These are phyloP conservation scores for Microdochium nivale DNA, from an alignment of 2,329 filamentous ascomycete genomes.

Conservation along the genomic window DNA sequence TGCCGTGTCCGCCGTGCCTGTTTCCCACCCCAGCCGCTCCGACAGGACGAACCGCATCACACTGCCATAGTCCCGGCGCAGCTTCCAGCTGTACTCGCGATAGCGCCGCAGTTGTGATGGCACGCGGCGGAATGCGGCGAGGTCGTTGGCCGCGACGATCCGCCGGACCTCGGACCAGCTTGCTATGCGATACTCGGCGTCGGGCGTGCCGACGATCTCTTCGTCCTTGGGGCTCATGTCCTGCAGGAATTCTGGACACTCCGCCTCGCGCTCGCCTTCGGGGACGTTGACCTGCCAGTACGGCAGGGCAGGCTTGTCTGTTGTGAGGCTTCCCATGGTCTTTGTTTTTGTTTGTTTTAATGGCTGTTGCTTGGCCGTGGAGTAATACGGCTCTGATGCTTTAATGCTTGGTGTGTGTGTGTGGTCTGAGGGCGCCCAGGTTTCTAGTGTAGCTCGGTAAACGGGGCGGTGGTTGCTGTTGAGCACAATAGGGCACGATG, in stretches of 20 bases:
- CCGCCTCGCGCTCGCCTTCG: constrained; percentile 44
- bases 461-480: too few relatives aligned
- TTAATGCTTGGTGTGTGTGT: too few relatives aligned
- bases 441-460: too few relatives aligned
- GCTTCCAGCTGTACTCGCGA: constrained; percentile 54
- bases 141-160: constrained; percentile 55
- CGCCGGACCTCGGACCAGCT: constrained; percentile 62
- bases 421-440: too few relatives aligned
- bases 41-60: constrained; percentile 69
- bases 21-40: constrained; percentile 64
- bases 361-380: too few relatives aligned
- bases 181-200: constrained; percentile 53
- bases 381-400: too few relatives aligned
- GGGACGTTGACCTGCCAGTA: constrained; percentile 85
- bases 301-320: constrained; percentile 26
- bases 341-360: too few relatives aligned
- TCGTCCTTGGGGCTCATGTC: constrained; percentile 60
- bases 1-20: too few relatives aligned
- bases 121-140: constrained; percentile 68
- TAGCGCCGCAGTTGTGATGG: constrained; percentile 76
- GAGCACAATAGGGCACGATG: too few relatives aligned
- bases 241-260: constrained; percentile 65
- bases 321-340: constrained; percentile 22
- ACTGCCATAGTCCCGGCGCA: constrained; percentile 63
- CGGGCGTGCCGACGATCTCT: constrained; percentile 60